Evolutionary conservation across 345 rosid genomes (phyloP), one percentile per base, ranked within the genome.

Genomic region (Melaleuca quinquenervia): DNA sequence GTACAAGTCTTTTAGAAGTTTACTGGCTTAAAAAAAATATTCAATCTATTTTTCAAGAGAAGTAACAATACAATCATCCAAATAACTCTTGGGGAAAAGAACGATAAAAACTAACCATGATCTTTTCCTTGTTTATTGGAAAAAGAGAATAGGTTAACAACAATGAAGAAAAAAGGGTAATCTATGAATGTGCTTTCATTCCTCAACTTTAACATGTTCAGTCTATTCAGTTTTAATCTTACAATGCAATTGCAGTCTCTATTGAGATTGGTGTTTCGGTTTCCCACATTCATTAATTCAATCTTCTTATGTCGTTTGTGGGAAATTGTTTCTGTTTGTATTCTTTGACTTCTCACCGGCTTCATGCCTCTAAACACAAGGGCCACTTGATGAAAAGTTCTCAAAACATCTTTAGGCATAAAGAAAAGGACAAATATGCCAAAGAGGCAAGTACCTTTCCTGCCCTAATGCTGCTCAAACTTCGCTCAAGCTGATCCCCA

Each of bases 381-480:
- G 6, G 14, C 27, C 26, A 55, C 27, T 24, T 3, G 27, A 55
- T n/a, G 52, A 24, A 55, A 55, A 24, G 14, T 24, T 24, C 62
- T 22, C 62, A 55, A 55, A 13, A 55, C 62, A 24, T 55, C 60
- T 55, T n/a, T 55, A 24, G 14, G 29, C 62, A 8, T 10, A 55
- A 6, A 55, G 62, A 55, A 55, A 11, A 55, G 62, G 62, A 55
- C 62, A 55, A 55, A 10, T 24, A 24, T 55, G 62, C 27, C 14
- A 55, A 55, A 18, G 26, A 22, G 32, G 27, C 20, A 18, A 44
- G n/a, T 89, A 93, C 98, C 96, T 94, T 94, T 92, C 90, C 91
- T 54, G 88, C 88, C 87, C 96, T 92, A 84, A 93, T 85, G 44
- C 48, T 93, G 78, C 62, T 56, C 76, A 95, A 88, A 85, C 96